Conservation (phyloP, 1,284 basidiomycete species). For the Earliella scabrosa region DNA sequence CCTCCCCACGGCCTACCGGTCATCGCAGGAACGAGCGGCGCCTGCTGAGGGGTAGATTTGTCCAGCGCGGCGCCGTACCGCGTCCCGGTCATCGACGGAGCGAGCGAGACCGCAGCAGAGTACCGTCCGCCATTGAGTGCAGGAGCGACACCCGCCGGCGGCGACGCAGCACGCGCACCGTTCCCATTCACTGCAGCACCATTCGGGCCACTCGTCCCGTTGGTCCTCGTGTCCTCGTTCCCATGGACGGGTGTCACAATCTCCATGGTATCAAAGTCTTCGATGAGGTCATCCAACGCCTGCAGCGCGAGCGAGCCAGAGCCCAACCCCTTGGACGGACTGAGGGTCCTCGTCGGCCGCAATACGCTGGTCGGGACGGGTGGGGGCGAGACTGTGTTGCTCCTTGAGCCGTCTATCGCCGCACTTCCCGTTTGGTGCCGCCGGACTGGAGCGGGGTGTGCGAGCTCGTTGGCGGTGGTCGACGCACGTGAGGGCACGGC, state of each 20-base stretch:
- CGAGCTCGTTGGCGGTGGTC: slow-evolving; percentile 4
- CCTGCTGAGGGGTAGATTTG: slow-evolving; percentile 18
- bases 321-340: slow-evolving; percentile 26
- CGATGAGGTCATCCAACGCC: slow-evolving; percentile 11
- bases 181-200: too few relatives aligned
- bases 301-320: slow-evolving; percentile 21
- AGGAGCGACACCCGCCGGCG: slow-evolving; percentile 16
- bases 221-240: slow-evolving; percentile 24
- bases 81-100: slow-evolving; percentile 50
- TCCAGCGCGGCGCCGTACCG: slow-evolving; percentile 53
- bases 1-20: slow-evolving; percentile 43
- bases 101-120: slow-evolving; percentile 33
- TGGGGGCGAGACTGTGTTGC: slow-evolving; percentile 24
- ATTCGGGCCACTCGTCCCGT: slow-evolving; percentile 23
- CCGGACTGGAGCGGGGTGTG: slow-evolving; percentile 35
- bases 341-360: slow-evolving; percentile 37
- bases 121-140: slow-evolving; percentile 2
- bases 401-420: slow-evolving; percentile 14
- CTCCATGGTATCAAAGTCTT: slow-evolving; percentile 12
- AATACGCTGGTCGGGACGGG: slow-evolving; percentile 25
- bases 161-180: too few relatives aligned
- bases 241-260: slow-evolving; percentile 1
- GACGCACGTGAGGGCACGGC: slow-evolving; percentile 14
- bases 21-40: slow-evolving; percentile 26
- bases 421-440: slow-evolving; percentile 34